A percentile compares a stretch with the other conserved stretches of the same genome.
Conservation (phyloP, 2,329 filamentous ascomycete species). For the Leptographium procerum region DNA sequence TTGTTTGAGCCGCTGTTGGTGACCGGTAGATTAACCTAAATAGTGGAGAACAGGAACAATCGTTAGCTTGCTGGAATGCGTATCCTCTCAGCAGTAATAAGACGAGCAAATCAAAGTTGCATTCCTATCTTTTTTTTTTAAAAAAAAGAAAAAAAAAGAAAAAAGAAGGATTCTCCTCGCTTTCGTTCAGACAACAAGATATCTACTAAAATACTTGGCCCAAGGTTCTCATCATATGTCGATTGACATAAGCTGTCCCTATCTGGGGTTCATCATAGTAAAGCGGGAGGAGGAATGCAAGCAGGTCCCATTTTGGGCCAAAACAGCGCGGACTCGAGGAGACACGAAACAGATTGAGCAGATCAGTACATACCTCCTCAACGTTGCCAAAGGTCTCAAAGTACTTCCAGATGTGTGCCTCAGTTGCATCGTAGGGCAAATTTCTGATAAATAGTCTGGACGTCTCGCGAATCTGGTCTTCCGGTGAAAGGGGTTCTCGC, state of each 20-base stretch:
- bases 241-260: conserved; percentile 97
- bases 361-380: conserved; percentile 70
- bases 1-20: conserved; percentile 66
- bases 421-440: conserved; percentile 66
- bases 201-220: conserved; percentile 99
- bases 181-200: conserved; percentile 68
- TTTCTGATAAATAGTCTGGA: conserved; percentile 82
- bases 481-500: conserved; percentile 26
- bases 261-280: conserved; percentile 91
- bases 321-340: background rate
- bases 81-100: background rate
- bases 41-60: background rate
- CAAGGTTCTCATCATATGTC: conserved; percentile 79
- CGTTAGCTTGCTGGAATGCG: background rate
- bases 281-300: background rate
- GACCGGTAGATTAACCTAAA: conserved; percentile 75
- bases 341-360: background rate
- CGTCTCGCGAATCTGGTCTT: conserved; percentile 57
- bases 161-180: conserved; percentile 14
- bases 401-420: conserved; percentile 61
- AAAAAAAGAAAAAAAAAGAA: too few species aligned
- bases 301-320: background rate
- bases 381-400: conserved; percentile 66
- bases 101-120: background rate
- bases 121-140: background rate